Percentiles rank a stretch among this genome's conserved stretches.
These are phyloP conservation scores for Meira nashicola DNA, from an alignment of 1,284 basidiomycete genomes.

Conservation along the genomic window DNA sequence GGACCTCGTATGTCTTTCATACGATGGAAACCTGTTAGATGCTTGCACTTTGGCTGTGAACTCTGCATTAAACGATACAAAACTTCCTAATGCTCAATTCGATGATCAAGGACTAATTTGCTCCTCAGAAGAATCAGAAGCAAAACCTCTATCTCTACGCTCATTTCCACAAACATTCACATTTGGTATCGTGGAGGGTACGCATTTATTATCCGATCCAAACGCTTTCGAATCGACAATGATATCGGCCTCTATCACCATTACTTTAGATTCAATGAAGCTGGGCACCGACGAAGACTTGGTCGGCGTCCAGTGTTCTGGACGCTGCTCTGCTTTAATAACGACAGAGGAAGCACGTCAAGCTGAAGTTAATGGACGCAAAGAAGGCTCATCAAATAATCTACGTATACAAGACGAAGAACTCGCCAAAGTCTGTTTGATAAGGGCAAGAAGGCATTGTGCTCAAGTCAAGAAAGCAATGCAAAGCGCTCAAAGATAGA, in stretches of 20 bases:
- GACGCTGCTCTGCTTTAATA: background rate
- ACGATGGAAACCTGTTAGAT: slow-evolving; percentile 91
- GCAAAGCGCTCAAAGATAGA: slow-evolving; percentile 1
- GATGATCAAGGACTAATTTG: slow-evolving; percentile 69
- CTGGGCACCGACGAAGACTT: background rate
- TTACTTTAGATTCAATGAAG: slow-evolving; percentile 15
- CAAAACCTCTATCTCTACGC: slow-evolving; percentile 58
- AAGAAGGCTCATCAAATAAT: background rate
- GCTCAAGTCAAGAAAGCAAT: background rate
- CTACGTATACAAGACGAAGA: slow-evolving; percentile 6
- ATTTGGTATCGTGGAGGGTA: slow-evolving; percentile 74
- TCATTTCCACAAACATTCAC: slow-evolving; percentile 64
- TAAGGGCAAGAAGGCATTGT: background rate
- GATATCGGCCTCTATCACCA: slow-evolving; percentile 52
- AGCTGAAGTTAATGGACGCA: background rate
- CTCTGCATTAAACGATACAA: slow-evolving; percentile 73
- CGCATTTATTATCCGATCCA: slow-evolving; percentile 72
- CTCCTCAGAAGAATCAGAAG: slow-evolving; percentile 57
- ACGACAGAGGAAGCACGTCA: slow-evolving; percentile 1
- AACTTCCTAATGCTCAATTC: slow-evolving; percentile 71
- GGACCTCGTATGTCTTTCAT: slow-evolving; percentile 90
- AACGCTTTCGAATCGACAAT: slow-evolving; percentile 85
- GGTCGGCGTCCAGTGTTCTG: background rate
- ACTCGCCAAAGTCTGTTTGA: background rate
- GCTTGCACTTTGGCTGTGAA: slow-evolving; percentile 81